phyloP scores from a whole-genome alignment of 1,139 yeast species.

The Geotrichum citri-aurantii region DNA sequence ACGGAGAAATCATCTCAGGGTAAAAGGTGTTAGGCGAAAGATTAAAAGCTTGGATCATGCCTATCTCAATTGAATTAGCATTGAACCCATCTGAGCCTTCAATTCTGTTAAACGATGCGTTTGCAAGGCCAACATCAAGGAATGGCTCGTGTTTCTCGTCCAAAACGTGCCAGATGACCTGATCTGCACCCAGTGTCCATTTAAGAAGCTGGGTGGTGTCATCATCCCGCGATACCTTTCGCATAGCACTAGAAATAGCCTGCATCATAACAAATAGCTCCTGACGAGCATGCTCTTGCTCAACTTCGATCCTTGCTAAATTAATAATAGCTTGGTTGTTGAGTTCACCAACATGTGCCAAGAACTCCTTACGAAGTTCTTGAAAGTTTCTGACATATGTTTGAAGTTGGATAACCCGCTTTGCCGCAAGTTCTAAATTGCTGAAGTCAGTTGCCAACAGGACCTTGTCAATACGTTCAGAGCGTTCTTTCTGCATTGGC shows the following conservation, averaged over 20 bases:
- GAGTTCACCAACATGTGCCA: conserved; percentile 26
- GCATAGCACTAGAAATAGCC: conserved; percentile 53
- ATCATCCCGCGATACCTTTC: conserved; percentile 38
- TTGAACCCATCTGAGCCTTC: conserved; percentile 61
- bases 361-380: conserved; percentile 45
- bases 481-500: conserved; percentile 51
- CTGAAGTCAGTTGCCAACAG: conserved; percentile 63
- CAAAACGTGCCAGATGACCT: conserved; percentile 65
- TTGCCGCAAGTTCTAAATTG: conserved; percentile 53
- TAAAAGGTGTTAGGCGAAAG: conserved; percentile 54
- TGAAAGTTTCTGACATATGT: conserved; percentile 44
- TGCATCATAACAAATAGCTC: conserved; percentile 63
- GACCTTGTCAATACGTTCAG: conserved; percentile 59
- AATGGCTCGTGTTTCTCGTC: conserved; percentile 58
- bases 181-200: conserved; percentile 68
- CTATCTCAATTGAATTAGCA: conserved; percentile 52
- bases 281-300: conserved; percentile 49
- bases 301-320: conserved; percentile 47
- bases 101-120: conserved; percentile 55
- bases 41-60: conserved; percentile 66
- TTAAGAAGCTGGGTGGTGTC: conserved; percentile 39
- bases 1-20: conserved; percentile 68
- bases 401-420: conserved; percentile 52
- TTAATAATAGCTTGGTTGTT: conserved; percentile 28
- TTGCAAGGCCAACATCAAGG: conserved; percentile 64